Conservation (phyloP, 352 stramenopile genomes). For the Pythium rishiriense region DNA sequence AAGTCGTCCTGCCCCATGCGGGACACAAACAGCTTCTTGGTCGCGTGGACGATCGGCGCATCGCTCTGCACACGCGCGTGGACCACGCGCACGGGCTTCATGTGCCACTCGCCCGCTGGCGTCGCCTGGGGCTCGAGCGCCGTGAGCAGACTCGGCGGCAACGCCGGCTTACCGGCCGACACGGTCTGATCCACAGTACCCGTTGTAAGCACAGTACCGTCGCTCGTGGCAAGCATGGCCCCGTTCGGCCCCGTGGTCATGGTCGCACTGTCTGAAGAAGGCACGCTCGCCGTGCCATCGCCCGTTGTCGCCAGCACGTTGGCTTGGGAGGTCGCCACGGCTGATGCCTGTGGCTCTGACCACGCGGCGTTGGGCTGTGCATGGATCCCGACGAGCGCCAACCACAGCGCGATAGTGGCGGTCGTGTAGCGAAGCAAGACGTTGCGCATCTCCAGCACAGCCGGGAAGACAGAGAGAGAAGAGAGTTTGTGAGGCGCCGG, state of each 20-base stretch:
- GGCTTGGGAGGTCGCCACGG: too few relatives aligned
- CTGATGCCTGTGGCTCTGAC: too few relatives aligned
- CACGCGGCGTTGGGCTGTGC: too few relatives aligned
- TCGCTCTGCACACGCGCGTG: constrained; percentile 78
- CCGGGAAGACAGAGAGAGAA: too few relatives aligned
- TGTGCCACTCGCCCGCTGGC: constrained; percentile 46
- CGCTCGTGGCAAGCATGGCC: neutral
- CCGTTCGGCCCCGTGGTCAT: neutral
- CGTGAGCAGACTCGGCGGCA: constrained; percentile 20
- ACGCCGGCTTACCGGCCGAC: neutral
- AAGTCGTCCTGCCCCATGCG: constrained; percentile 48
- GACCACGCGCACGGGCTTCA: constrained; percentile 67
- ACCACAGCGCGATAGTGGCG: too few relatives aligned
- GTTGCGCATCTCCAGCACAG: too few relatives aligned
- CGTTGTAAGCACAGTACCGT: neutral
- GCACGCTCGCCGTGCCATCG: too few relatives aligned
- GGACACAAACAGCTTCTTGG: constrained; percentile 64
- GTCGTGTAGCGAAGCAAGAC: too few relatives aligned
- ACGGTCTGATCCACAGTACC: neutral
- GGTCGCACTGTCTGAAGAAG: neutral
- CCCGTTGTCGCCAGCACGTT: too few relatives aligned
- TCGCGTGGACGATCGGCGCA: constrained; percentile 51
- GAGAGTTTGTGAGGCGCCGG: too few relatives aligned
- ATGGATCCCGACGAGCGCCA: too few relatives aligned
- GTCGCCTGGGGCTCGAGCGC: constrained; percentile 20